Evolutionary conservation across 805 yeast genomes (phyloP).

Genomic region (Wickerhamomyces canadensis): DNA sequence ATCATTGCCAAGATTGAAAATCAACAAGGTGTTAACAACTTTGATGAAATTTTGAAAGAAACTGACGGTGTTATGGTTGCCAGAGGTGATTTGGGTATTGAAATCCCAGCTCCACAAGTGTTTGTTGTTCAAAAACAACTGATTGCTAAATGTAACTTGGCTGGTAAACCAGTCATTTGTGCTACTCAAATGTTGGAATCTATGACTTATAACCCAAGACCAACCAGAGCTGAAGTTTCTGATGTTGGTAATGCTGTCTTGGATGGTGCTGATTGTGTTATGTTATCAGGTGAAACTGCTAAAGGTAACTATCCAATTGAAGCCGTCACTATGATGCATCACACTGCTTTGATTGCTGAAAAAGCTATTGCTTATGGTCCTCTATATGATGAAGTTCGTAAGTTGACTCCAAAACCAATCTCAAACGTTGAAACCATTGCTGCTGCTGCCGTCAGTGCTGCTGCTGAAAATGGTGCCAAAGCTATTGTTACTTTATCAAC

Average conservation of each 20-base stretch:
- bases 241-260: conserved; percentile 99
- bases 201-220: conserved; percentile 99
- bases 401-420: conserved; percentile 81
- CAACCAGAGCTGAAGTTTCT: conserved; percentile 99
- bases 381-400: conserved; percentile 82
- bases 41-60: conserved; percentile 88
- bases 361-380: conserved; percentile 88
- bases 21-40: conserved; percentile 99
- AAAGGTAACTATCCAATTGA: conserved; percentile 98
- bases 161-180: conserved; percentile 99
- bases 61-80: conserved; percentile 99
- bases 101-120: conserved; percentile 98
- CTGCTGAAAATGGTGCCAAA: conserved; percentile 93
- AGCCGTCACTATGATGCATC: conserved; percentile 98
- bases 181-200: conserved; percentile 99
- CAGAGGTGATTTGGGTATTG: conserved; percentile 99
- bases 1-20: conserved; percentile 97
- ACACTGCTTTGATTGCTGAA: conserved; percentile 94
- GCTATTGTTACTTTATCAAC: conserved; percentile 96
- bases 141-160: conserved; percentile 98
- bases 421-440: conserved; percentile 95
- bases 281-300: conserved; percentile 99
- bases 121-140: conserved; percentile 98
- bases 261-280: conserved; percentile 99
- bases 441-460: conserved; percentile 93